phyloP scores from a whole-genome alignment of 805 yeast species.

The Saccharomycopsis selenospora region DNA sequence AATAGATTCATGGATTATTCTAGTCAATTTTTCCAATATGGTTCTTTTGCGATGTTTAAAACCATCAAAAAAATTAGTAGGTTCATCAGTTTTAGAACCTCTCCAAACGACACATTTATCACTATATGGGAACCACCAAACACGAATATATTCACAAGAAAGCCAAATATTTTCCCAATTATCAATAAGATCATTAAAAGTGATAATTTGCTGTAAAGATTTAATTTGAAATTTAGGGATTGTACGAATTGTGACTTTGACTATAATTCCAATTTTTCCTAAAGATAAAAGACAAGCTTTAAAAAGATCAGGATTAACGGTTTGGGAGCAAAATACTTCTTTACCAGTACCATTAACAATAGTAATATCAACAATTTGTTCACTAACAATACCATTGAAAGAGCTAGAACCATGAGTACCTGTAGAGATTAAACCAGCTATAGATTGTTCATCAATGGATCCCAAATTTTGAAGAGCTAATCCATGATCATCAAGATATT shows the following conservation, averaged over 20 bases:
- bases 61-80: constrained; percentile 81
- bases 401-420: constrained; percentile 97
- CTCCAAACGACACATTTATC: constrained; percentile 85
- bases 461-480: constrained; percentile 88
- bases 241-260: constrained; percentile 74
- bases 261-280: constrained; percentile 88
- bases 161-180: constrained; percentile 79
- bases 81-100: constrained; percentile 69
- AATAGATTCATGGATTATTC: constrained; percentile 71
- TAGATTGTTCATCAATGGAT: constrained; percentile 85
- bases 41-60: constrained; percentile 33
- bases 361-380: constrained; percentile 74
- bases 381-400: constrained; percentile 82
- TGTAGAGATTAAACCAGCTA: constrained; percentile 93
- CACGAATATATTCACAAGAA: constrained; percentile 80
- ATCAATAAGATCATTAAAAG: constrained; percentile 60
- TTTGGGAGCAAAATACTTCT: constrained; percentile 55
- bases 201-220: constrained; percentile 74
- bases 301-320: constrained; percentile 58
- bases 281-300: constrained; percentile 77
- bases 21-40: constrained; percentile 16
- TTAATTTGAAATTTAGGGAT: constrained; percentile 78
- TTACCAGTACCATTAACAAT: constrained; percentile 74
- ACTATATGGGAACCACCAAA: constrained; percentile 98
- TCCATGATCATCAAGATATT: constrained; percentile 50